Conservation (phyloP, 768 basidiomycete species). For the Suillus ampliporus region DNA sequence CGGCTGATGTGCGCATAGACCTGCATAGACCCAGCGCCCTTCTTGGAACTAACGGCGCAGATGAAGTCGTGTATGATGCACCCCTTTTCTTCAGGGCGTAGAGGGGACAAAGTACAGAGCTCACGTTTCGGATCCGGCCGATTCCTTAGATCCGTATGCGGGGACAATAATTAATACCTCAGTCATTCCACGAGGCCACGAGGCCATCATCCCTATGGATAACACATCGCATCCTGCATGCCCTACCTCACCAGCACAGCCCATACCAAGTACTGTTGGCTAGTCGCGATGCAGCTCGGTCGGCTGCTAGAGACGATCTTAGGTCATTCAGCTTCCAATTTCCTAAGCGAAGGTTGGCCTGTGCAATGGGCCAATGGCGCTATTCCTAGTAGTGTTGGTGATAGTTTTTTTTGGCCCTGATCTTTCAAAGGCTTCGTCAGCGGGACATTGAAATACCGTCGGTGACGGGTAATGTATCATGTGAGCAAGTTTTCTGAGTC, state of each 20-base stretch:
- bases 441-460: too few species aligned
- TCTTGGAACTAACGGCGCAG: constrained; percentile 86
- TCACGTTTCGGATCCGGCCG: constrained; percentile 94
- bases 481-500: too few species aligned
- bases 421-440: too few species aligned
- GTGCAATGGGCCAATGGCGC: too few species aligned
- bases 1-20: constrained; percentile 84
- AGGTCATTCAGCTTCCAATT: constrained; percentile 97
- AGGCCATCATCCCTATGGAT: constrained; percentile 65
- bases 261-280: constrained; percentile 34
- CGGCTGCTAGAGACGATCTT: constrained; percentile 84
- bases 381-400: too few species aligned
- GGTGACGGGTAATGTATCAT: too few species aligned
- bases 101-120: constrained; percentile 90
- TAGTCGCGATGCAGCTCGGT: constrained; percentile 46
- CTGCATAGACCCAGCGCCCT: constrained; percentile 75
- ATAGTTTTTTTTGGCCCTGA: too few species aligned
- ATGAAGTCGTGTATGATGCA: constrained; percentile 85
- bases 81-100: constrained; percentile 83
- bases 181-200: constrained; percentile 82
- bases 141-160: constrained; percentile 97
- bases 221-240: too few species aligned
- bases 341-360: constrained; percentile 72
- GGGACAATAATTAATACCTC: constrained; percentile 74
- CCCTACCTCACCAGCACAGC: neutral